Conservation (phyloP, 352 stramenopile species). For the Globisporangium cederbergense region DNA sequence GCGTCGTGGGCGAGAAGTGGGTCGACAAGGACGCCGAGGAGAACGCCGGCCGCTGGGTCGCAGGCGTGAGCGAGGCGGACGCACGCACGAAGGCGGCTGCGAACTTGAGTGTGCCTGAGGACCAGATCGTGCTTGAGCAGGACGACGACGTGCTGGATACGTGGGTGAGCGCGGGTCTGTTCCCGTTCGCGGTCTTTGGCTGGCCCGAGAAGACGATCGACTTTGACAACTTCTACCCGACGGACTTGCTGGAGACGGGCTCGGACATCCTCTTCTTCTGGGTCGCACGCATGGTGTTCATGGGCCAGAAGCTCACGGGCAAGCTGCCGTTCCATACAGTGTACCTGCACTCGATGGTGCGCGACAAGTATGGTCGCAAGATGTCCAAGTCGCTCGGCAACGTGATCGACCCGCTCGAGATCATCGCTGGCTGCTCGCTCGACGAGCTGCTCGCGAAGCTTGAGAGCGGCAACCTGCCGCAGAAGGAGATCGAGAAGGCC, state of each 20-base stretch:
- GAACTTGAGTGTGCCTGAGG: constrained; percentile 56
- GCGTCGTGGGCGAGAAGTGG: constrained; percentile 80
- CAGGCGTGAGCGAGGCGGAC: constrained; percentile 80
- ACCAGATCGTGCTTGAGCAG: constrained; percentile 89
- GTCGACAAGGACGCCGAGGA: constrained; percentile 73
- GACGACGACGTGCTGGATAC: constrained; percentile 99
- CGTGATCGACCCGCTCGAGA: constrained; percentile 97
- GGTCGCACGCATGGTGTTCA: constrained; percentile 97
- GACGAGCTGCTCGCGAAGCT: constrained; percentile 95
- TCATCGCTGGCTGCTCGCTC: constrained; percentile 96
- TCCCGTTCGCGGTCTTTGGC: constrained; percentile 90
- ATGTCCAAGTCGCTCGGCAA: constrained; percentile 99
- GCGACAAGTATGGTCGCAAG: constrained; percentile 98
- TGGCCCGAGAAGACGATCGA: constrained; percentile 67
- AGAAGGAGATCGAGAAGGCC: constrained; percentile 96
- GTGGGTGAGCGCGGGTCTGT: constrained; percentile 98
- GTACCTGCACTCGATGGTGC: constrained; percentile 97
- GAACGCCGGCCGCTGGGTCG: constrained; percentile 65
- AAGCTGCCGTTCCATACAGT: constrained; percentile 97
- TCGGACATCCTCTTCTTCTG: constrained; percentile 99
- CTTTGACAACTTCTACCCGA: constrained; percentile 94
- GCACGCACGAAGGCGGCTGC: constrained; percentile 82
- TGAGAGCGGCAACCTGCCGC: constrained; percentile 95
- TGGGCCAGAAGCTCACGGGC: constrained; percentile 96
- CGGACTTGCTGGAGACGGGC: constrained; percentile 97